A percentile compares a stretch with the other conserved stretches of the same genome.
Conservation (phyloP, 2,329 filamentous ascomycete species). For the Arthrinium puccinioides region DNA sequence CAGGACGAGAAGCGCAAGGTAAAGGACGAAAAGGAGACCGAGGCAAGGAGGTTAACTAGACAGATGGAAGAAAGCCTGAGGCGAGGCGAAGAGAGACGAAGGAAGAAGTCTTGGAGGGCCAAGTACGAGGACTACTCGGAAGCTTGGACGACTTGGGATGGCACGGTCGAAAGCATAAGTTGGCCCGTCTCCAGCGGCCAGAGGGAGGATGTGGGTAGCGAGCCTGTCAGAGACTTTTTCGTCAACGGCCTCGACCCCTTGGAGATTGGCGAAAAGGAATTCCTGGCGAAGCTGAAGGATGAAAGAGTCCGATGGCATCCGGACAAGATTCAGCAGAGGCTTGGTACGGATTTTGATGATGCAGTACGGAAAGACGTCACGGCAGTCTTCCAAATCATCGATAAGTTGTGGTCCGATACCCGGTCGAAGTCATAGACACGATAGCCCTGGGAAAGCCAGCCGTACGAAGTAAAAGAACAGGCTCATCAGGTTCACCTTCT, state of each 20-base stretch:
- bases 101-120: conserved; percentile 44
- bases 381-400: conserved; percentile 84
- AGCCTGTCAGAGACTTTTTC: conserved; percentile 48
- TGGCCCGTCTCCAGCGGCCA: conserved; percentile 69
- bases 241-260: conserved; percentile 37
- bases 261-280: conserved; percentile 35
- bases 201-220: conserved; percentile 22
- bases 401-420: conserved; percentile 67
- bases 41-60: conserved; percentile 40
- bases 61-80: conserved; percentile 65
- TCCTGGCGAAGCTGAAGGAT: conserved; percentile 56
- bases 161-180: conserved; percentile 33
- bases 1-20: conserved; percentile 46
- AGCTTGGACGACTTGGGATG: conserved; percentile 55
- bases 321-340: conserved; percentile 90
- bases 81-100: conserved; percentile 57
- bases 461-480: too few relatives aligned
- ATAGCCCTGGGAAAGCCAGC: too few relatives aligned
- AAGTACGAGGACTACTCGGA: conserved; percentile 58
- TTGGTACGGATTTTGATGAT: conserved; percentile 66
- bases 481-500: too few relatives aligned
- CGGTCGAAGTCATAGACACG: conserved; percentile 24
- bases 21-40: conserved; percentile 27
- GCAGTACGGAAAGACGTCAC: conserved; percentile 73
- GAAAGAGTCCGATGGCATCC: conserved; percentile 95